phyloP scores from a whole-genome alignment of 1,284 basidiomycete genomes.

The Sutorius eximius region DNA sequence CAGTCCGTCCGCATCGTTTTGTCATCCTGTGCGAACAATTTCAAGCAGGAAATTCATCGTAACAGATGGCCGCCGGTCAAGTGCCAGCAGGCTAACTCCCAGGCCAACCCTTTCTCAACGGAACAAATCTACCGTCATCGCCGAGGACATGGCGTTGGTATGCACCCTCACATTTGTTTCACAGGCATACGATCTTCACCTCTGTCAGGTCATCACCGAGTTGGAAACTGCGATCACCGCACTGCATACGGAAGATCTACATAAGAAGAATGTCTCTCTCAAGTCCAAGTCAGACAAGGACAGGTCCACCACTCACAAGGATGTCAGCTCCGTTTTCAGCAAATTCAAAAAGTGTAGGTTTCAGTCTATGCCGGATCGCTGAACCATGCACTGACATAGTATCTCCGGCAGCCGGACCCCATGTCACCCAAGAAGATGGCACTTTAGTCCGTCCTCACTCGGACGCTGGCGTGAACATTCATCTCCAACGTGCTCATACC shows the following conservation, averaged over 20 bases:
- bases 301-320: constrained; percentile 42
- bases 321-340: constrained; percentile 43
- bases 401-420: constrained; percentile 18
- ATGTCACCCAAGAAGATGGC: constrained; percentile 28
- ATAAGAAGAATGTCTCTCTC: constrained; percentile 36
- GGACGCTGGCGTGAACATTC: constrained; percentile 14
- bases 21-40: constrained; percentile 10
- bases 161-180: constrained; percentile 26
- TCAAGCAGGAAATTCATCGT: constrained; percentile 56
- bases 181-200: constrained; percentile 7
- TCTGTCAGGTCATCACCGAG: constrained; percentile 41
- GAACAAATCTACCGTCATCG: constrained; percentile 48
- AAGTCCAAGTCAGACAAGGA: constrained; percentile 51
- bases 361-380: background rate
- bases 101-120: constrained; percentile 43
- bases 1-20: background rate
- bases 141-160: constrained; percentile 64
- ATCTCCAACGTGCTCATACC: constrained; percentile 43
- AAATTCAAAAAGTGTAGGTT: constrained; percentile 58
- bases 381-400: background rate
- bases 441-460: constrained; percentile 14
- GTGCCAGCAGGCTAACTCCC: constrained; percentile 38
- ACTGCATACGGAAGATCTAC: constrained; percentile 32
- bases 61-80: constrained; percentile 51
- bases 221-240: constrained; percentile 44